phyloP scores from a whole-genome alignment of 306 rosid genomes.

The Fragaria vesca region DNA sequence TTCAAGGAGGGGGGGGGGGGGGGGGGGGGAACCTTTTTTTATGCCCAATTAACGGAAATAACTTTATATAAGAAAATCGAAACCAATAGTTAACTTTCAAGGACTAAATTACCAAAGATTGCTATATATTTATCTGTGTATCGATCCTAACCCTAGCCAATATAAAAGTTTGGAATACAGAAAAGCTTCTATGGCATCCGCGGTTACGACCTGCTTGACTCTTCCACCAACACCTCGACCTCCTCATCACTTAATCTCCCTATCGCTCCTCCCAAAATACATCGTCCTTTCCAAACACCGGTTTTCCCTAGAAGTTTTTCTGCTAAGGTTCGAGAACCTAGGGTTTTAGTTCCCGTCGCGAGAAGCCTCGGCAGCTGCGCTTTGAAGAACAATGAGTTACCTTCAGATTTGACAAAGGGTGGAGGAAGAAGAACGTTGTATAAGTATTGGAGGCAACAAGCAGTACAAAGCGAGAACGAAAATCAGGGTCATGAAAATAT shows the following conservation, averaged over 20 bases:
- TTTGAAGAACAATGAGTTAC: neutral
- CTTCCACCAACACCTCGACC: neutral
- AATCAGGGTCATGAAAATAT: neutral
- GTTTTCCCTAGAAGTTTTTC: neutral
- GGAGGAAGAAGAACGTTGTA: neutral
- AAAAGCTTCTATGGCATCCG: neutral
- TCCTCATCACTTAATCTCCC: neutral
- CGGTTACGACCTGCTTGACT: neutral
- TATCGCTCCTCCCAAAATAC: neutral
- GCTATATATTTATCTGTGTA: no score
- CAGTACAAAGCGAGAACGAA: neutral
- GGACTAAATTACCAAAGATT: no score
- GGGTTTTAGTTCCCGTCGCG: neutral
- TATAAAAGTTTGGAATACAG: neutral
- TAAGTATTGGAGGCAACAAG: neutral
- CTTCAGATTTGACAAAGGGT: neutral
- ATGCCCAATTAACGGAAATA: no score
- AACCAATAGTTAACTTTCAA: no score
- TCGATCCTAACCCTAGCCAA: neutral
- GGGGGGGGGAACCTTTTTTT: no score
- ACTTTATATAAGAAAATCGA: no score
- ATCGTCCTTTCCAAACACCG: neutral
- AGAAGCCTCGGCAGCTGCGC: neutral
- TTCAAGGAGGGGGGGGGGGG: no score
- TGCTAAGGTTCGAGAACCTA: neutral